Percentiles rank a stretch among this genome's conserved stretches.
Conservation (phyloP, 2,329 filamentous ascomycete genomes). For the Ophiostoma sp. region DNA sequence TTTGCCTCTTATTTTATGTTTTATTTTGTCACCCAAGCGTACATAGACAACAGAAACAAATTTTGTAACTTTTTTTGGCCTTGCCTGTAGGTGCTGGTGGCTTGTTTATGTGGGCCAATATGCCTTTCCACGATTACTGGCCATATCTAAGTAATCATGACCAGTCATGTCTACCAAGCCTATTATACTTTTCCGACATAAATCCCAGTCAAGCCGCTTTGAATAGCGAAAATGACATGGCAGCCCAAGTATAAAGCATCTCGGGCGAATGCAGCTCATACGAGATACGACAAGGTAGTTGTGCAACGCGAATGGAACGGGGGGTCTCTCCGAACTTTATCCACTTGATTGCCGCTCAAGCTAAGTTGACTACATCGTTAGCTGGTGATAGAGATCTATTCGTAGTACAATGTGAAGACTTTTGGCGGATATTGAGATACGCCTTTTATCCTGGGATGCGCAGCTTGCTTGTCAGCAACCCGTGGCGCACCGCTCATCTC, state of each 20-base stretch:
- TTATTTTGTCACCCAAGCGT: conserved; percentile 20
- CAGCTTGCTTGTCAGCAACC: too few species aligned
- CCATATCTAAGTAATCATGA: too few species aligned
- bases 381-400: too few species aligned
- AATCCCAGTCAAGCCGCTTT: not conserved
- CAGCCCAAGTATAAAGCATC: not conserved
- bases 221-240: not conserved
- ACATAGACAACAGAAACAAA: conserved; percentile 23
- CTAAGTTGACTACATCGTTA: too few species aligned
- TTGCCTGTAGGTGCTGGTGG: too few species aligned
- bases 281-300: not conserved
- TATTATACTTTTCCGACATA: not conserved
- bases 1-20: not conserved
- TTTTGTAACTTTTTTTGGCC: not conserved
- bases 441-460: too few species aligned
- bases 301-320: not conserved
- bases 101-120: not conserved
- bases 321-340: not conserved
- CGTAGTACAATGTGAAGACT: too few species aligned
- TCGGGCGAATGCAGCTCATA: not conserved
- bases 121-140: not conserved
- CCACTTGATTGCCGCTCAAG: not conserved
- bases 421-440: too few species aligned
- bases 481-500: too few species aligned
- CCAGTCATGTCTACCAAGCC: too few species aligned